Conservation (phyloP, 208 protist genomes). For the Phytomonas sp. region DNA sequence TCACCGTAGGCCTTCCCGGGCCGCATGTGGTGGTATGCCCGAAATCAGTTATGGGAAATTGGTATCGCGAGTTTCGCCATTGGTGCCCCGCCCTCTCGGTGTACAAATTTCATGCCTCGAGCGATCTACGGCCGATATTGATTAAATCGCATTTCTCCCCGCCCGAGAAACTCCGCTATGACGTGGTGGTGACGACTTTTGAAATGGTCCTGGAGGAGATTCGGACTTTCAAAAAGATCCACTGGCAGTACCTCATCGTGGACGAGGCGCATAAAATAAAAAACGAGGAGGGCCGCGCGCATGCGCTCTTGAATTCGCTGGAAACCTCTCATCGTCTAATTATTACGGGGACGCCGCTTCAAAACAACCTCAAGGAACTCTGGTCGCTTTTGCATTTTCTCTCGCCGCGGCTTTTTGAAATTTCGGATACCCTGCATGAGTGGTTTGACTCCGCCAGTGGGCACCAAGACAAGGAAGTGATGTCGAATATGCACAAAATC, state of each 20-base stretch:
- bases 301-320: conserved; percentile 62
- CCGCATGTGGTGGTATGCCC: conserved; percentile 96
- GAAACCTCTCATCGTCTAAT: conserved; percentile 89
- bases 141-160: conserved; percentile 60
- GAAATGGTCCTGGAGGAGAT: conserved; percentile 94
- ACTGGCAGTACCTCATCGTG: conserved; percentile 96
- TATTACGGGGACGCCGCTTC: conserved; percentile 96
- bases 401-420: conserved; percentile 84
- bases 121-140: conserved; percentile 83
- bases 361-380: conserved; percentile 96
- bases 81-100: conserved; percentile 93
- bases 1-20: conserved; percentile 82
- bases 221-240: conserved; percentile 78
- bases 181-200: conserved; percentile 96
- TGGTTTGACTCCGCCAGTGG: conserved; percentile 91
- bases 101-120: conserved; percentile 92
- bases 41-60: conserved; percentile 96
- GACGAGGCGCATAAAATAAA: conserved; percentile 98
- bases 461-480: conserved; percentile 69
- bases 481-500: conserved; percentile 85
- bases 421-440: conserved; percentile 79
- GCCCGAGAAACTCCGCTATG: conserved; percentile 32
- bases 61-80: conserved; percentile 94
- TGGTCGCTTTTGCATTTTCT: conserved; percentile 95
- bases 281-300: conserved; percentile 77